Conservation (phyloP, 2,329 filamentous ascomycete genomes). For the Periglandula ipomoeae region DNA sequence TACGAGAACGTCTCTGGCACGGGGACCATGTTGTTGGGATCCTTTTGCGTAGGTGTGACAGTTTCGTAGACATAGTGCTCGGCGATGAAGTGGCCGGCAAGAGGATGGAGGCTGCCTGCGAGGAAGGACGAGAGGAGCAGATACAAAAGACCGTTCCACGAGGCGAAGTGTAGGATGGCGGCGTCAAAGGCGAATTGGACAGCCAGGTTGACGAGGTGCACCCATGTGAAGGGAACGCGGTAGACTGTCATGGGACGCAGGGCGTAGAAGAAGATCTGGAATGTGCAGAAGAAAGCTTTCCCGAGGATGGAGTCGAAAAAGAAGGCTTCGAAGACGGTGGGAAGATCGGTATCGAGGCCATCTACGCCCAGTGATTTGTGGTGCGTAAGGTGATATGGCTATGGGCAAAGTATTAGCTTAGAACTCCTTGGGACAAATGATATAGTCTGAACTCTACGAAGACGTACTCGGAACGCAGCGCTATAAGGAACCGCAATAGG, state of each 20-base stretch:
- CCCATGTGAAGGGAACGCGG: slow-evolving; percentile 73
- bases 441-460: no score
- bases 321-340: slow-evolving; percentile 81
- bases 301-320: slow-evolving; percentile 91
- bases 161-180: slow-evolving; percentile 51
- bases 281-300: slow-evolving; percentile 98
- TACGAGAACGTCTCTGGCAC: slow-evolving; percentile 95
- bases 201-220: slow-evolving; percentile 74
- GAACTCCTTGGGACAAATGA: no score
- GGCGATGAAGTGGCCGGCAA: slow-evolving; percentile 95
- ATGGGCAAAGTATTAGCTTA: not conserved
- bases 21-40: slow-evolving; percentile 52
- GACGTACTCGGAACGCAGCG: slow-evolving; percentile 76
- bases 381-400: slow-evolving; percentile 96
- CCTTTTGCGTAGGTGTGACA: slow-evolving; percentile 41
- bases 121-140: slow-evolving; percentile 85
- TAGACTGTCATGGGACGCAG: slow-evolving; percentile 92
- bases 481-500: slow-evolving; percentile 95
- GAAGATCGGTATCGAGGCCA: slow-evolving; percentile 91
- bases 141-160: slow-evolving; percentile 64
- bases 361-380: slow-evolving; percentile 98
- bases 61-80: slow-evolving; percentile 85
- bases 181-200: slow-evolving; percentile 73
- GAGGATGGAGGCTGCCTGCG: slow-evolving; percentile 85
- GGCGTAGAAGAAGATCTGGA: slow-evolving; percentile 98